These are phyloP conservation scores for Apodospora peruviana DNA, from an alignment of 495 filamentous ascomycete genomes.

Conservation along the genomic window DNA sequence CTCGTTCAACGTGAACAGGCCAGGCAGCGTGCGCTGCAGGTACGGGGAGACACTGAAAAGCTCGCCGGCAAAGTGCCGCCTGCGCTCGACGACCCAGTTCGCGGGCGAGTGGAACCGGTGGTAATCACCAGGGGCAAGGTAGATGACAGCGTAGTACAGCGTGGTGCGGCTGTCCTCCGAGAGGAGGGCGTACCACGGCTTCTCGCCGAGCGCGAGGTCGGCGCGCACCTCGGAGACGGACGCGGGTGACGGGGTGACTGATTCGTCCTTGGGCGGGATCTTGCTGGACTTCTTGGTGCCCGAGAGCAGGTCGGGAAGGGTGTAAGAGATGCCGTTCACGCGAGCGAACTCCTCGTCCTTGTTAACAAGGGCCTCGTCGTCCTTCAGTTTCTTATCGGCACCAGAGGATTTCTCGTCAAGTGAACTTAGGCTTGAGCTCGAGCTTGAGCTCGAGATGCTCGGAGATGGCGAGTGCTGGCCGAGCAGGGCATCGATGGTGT, in stretches of 20 bases:
- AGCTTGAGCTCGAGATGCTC: slow-evolving; percentile 29
- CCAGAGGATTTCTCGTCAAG: slow-evolving; percentile 9
- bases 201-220: slow-evolving; percentile 70
- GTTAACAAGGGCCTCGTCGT: slow-evolving; percentile 60
- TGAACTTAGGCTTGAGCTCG: neutral
- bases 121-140: slow-evolving; percentile 97
- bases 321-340: slow-evolving; percentile 97
- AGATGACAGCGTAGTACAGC: slow-evolving; percentile 94
- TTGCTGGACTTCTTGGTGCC: slow-evolving; percentile 47
- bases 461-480: slow-evolving; percentile 54
- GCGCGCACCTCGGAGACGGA: slow-evolving; percentile 78
- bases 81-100: slow-evolving; percentile 86
- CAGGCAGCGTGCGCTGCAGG: slow-evolving; percentile 82
- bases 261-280: slow-evolving; percentile 36
- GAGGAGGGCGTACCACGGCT: slow-evolving; percentile 70
- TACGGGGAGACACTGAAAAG: slow-evolving; percentile 93
- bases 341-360: slow-evolving; percentile 86
- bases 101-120: slow-evolving; percentile 95
- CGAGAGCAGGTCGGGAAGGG: slow-evolving; percentile 80
- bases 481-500: slow-evolving; percentile 87
- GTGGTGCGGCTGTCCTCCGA: slow-evolving; percentile 51
- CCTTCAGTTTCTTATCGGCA: slow-evolving; percentile 14
- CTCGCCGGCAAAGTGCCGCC: slow-evolving; percentile 94
- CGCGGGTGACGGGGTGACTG: slow-evolving; percentile 51
- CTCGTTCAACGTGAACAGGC: slow-evolving; percentile 94